These are phyloP conservation scores for Malassezia equina DNA, from an alignment of 1,284 basidiomycete genomes.

Conservation along the genomic window DNA sequence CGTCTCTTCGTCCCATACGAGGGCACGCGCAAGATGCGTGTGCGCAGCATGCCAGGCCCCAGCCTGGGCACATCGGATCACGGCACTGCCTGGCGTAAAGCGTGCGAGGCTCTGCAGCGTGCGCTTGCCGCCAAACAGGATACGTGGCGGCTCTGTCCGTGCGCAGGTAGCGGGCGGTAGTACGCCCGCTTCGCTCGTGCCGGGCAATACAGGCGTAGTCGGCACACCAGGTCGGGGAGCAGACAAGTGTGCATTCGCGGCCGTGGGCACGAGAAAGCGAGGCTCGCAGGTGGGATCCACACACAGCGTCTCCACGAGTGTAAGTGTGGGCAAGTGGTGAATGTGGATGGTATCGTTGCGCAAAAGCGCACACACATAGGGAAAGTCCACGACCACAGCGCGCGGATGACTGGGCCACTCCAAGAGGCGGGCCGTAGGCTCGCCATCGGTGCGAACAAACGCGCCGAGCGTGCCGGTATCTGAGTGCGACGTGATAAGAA, in stretches of 20 bases:
- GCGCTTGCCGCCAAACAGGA: constrained; percentile 1
- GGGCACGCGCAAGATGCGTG: not conserved
- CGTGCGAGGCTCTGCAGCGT: not conserved
- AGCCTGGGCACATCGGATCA: not conserved
- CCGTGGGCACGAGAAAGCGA: constrained; percentile 21
- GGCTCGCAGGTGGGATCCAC: constrained; percentile 25
- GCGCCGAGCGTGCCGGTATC: constrained; percentile 37
- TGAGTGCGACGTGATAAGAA: constrained; percentile 42
- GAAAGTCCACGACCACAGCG: constrained; percentile 26
- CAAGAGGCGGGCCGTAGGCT: constrained; percentile 38
- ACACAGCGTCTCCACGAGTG: constrained; percentile 22
- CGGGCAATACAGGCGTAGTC: not conserved
- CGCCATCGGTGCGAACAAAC: constrained; percentile 37
- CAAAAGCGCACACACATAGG: constrained; percentile 32
- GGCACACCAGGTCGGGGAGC: not conserved
- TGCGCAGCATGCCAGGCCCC: not conserved
- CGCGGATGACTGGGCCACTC: constrained; percentile 46
- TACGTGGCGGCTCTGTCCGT: not conserved
- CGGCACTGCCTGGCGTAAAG: not conserved
- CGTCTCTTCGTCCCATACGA: not conserved
- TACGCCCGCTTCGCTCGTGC: not conserved
- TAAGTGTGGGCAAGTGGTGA: constrained; percentile 22
- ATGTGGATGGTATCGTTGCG: constrained; percentile 40
- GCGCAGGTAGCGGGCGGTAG: not conserved
- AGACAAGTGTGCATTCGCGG: not conserved